Evolutionary conservation across 106 monocot species (phyloP).

Genomic region (Ottelia alismoides): DNA sequence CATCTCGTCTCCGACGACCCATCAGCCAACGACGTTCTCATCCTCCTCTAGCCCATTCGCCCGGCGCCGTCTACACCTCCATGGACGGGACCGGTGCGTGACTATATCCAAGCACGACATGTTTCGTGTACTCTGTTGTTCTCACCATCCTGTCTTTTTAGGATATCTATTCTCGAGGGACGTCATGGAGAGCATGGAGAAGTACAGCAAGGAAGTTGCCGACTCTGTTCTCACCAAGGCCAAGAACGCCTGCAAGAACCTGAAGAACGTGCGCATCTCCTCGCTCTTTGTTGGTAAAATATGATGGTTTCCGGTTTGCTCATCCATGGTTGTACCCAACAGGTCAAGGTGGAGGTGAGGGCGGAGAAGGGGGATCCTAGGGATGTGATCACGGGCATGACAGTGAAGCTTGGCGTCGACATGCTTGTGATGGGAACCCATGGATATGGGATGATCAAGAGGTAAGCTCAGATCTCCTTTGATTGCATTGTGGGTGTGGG

Average conservation of each 20-base stretch:
- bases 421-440: constrained; percentile 69
- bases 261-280: constrained; percentile 5
- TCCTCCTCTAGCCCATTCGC: constrained; percentile 31
- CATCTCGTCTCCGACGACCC: constrained; percentile 13
- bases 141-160: not conserved
- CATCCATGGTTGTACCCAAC: too few species aligned
- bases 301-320: not conserved
- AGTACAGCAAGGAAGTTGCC: constrained; percentile 18
- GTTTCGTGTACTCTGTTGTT: not conserved
- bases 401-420: constrained; percentile 34
- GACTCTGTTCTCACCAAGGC: constrained; percentile 25
- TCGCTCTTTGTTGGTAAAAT: not conserved
- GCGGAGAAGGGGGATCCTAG: constrained; percentile 37
- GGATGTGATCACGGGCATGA: constrained; percentile 39
- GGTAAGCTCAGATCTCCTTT: too few species aligned
- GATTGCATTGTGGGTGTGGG: not conserved
- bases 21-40: constrained; percentile 12
- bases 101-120: not conserved
- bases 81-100: constrained; percentile 29
- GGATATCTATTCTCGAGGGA: constrained; percentile 44
- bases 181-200: constrained; percentile 21
- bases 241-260: constrained; percentile 10
- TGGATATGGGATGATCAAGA: constrained; percentile 70
- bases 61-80: constrained; percentile 16
- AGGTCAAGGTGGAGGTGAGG: constrained; percentile 30